phyloP scores from a whole-genome alignment of 441 rosid species.

The Francoa sonchifolia region DNA sequence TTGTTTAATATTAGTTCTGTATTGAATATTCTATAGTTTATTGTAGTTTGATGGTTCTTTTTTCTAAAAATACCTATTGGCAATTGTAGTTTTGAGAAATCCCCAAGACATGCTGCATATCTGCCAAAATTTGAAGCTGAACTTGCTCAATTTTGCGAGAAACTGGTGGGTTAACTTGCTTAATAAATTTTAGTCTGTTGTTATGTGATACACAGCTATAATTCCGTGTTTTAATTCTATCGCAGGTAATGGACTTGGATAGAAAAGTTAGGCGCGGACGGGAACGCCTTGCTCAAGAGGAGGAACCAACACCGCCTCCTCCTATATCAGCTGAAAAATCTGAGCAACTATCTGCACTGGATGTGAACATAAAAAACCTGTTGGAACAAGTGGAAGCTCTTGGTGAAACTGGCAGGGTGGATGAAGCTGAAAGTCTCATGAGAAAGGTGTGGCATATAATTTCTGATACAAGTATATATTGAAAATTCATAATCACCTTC shows the following conservation, averaged over 20 bases:
- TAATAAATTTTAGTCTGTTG: neutral
- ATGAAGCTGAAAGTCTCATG: constrained; percentile 98
- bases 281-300: constrained; percentile 83
- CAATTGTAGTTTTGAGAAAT: constrained; percentile 66
- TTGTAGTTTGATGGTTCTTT: constrained; percentile 13
- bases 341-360: constrained; percentile 69
- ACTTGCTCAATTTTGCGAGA: constrained; percentile 87
- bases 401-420: constrained; percentile 97
- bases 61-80: too few species aligned
- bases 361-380: constrained; percentile 80
- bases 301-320: constrained; percentile 65
- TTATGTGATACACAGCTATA: neutral
- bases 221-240: neutral
- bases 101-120: constrained; percentile 64
- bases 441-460: constrained; percentile 55
- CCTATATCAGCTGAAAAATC: constrained; percentile 68
- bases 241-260: constrained; percentile 86
- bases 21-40: too few species aligned
- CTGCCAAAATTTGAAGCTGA: constrained; percentile 84
- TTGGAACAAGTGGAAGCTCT: constrained; percentile 92
- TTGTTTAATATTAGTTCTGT: too few species aligned
- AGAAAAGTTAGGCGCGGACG: constrained; percentile 93
- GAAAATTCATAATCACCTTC: too few species aligned
- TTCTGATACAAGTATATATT: too few species aligned
- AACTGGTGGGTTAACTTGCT: constrained; percentile 39